Conservation (phyloP, 2,329 filamentous ascomycete species). For the Pyrenophora tritici-repentis region DNA sequence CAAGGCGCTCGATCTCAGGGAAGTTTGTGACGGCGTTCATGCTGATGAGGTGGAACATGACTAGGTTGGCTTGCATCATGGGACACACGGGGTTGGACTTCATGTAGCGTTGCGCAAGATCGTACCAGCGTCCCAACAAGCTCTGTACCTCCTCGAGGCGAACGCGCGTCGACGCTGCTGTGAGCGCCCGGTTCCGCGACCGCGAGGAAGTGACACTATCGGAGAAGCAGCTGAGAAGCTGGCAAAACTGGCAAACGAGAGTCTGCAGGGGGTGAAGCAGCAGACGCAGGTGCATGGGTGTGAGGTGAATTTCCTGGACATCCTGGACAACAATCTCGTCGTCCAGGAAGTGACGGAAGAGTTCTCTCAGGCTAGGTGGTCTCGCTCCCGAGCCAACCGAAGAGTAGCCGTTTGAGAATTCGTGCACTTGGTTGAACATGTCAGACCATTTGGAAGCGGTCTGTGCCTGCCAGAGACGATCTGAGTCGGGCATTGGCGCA, state of each 20-base stretch:
- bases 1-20: constrained; percentile 68
- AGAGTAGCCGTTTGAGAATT: constrained; percentile 58
- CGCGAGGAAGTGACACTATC: constrained; percentile 55
- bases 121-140: constrained; percentile 69
- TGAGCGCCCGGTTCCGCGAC: constrained; percentile 57
- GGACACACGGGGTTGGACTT: constrained; percentile 63
- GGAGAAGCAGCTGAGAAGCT: constrained; percentile 69
- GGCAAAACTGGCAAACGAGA: constrained; percentile 66
- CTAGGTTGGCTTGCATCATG: constrained; percentile 67
- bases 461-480: constrained; percentile 66
- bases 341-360: constrained; percentile 71
- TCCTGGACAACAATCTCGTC: constrained; percentile 61
- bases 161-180: constrained; percentile 63
- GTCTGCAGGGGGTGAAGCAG: constrained; percentile 71
- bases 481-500: constrained; percentile 66
- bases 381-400: constrained; percentile 59
- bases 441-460: constrained; percentile 64
- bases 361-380: constrained; percentile 64
- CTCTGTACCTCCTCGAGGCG: constrained; percentile 68
- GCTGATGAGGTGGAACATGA: constrained; percentile 72
- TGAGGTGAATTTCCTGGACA: constrained; percentile 55
- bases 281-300: constrained; percentile 65
- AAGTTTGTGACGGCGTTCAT: constrained; percentile 72
- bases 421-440: constrained; percentile 63
- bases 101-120: constrained; percentile 62